Percentiles rank a stretch among this genome's conserved stretches.
Evolutionary conservation across 2,329 filamentous ascomycete species (phyloP).

Genomic region (Alternaria sp.): DNA sequence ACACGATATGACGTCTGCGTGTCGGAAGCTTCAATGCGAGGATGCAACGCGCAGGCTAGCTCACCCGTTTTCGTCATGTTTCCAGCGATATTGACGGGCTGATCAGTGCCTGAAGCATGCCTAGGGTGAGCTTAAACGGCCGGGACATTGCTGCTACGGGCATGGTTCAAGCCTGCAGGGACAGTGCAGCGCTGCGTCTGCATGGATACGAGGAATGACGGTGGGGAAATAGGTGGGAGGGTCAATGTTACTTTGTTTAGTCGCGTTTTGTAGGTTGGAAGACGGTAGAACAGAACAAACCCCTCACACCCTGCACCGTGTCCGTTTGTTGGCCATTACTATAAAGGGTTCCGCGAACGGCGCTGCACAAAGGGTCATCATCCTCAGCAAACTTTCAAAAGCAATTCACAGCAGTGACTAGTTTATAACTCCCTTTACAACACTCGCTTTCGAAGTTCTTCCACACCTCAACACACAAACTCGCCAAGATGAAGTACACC

Average conservation of each 20-base stretch:
- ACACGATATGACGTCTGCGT: neutral
- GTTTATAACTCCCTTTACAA: neutral
- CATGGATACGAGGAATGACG: neutral
- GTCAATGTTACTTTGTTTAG: neutral
- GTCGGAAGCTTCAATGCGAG: neutral
- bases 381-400: neutral
- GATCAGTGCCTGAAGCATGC: neutral
- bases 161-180: neutral
- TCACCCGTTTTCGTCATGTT: neutral
- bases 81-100: neutral
- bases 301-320: neutral
- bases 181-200: neutral
- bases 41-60: neutral
- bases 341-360: neutral
- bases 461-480: neutral
- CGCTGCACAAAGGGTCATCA: neutral
- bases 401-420: neutral
- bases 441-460: neutral
- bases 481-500: constrained; percentile 44
- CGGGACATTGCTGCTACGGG: neutral
- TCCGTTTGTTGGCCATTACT: neutral
- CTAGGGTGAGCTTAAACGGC: neutral
- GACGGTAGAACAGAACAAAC: neutral
- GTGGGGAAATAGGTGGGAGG: neutral
- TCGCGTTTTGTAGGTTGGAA: neutral